Conservation (phyloP, 2,329 filamentous ascomycete genomes). For the Dactylellina haptotyla region DNA sequence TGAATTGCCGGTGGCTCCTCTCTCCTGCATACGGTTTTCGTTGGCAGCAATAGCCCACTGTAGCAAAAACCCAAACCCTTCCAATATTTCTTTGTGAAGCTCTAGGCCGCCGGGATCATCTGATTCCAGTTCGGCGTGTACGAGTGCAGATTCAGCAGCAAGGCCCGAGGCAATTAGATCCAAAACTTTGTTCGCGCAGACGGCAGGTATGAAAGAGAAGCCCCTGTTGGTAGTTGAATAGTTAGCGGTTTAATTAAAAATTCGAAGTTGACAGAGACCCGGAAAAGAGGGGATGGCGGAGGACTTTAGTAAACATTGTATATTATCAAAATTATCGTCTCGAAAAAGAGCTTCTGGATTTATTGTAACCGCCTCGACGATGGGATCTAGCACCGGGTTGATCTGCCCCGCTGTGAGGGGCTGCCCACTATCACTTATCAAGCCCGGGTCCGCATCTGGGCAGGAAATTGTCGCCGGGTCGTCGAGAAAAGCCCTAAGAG, state of each 20-base stretch:
- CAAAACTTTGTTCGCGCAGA: slow-evolving; percentile 89
- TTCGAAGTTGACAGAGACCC: neutral
- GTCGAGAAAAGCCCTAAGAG: slow-evolving; percentile 95
- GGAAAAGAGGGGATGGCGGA: neutral
- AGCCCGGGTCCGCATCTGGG: slow-evolving; percentile 81
- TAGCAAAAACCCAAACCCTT: slow-evolving; percentile 91
- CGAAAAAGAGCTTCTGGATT: slow-evolving; percentile 87
- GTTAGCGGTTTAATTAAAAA: neutral
- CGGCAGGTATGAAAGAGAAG: slow-evolving; percentile 78
- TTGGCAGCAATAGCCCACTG: slow-evolving; percentile 97
- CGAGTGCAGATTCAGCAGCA: slow-evolving; percentile 83
- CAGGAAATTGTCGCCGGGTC: slow-evolving; percentile 85
- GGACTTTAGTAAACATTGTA: slow-evolving; percentile 97
- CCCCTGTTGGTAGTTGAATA: slow-evolving; percentile 69
- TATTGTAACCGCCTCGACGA: slow-evolving; percentile 90
- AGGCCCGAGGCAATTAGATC: slow-evolving; percentile 88
- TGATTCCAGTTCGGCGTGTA: slow-evolving; percentile 85
- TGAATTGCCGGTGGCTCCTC: slow-evolving; percentile 77
- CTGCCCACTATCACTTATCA: slow-evolving; percentile 87
- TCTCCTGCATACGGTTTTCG: slow-evolving; percentile 91
- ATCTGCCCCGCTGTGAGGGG: slow-evolving; percentile 79
- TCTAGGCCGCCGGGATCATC: slow-evolving; percentile 89
- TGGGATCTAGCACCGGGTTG: slow-evolving; percentile 86
- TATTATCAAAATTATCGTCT: slow-evolving; percentile 83
- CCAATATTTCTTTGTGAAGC: slow-evolving; percentile 89